Percentiles rank a stretch among this genome's conserved stretches.
Conservation (phyloP, 257 asterid genomes). For the Mitragyna speciosa region DNA sequence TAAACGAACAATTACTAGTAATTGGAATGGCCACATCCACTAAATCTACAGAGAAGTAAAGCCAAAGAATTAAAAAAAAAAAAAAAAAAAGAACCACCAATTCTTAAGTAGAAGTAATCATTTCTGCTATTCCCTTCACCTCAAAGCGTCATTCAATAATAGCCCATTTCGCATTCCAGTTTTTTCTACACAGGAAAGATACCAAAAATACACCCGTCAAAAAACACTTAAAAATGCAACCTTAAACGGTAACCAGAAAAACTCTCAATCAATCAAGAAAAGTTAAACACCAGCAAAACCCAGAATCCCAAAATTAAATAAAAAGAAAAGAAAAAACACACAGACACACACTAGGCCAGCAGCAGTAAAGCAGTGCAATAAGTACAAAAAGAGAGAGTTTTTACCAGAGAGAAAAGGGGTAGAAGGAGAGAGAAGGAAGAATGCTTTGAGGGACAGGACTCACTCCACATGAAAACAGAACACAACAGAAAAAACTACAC, state of each 20-base stretch:
- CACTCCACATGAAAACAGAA: conserved; percentile 37
- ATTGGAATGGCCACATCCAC: conserved; percentile 38
- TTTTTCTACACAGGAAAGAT: conserved; percentile 15
- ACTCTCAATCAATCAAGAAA: conserved; percentile 33
- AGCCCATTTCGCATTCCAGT: conserved; percentile 56
- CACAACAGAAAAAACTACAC: not conserved
- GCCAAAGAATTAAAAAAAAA: conserved; percentile 28
- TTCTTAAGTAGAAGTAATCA: conserved; percentile 43
- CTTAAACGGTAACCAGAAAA: not conserved
- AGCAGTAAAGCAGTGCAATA: conserved; percentile 42
- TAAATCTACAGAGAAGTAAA: conserved; percentile 47
- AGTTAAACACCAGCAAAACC: conserved; percentile 14
- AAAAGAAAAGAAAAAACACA: not conserved
- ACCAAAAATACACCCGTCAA: conserved; percentile 26
- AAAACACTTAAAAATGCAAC: conserved; percentile 20
- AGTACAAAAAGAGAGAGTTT: conserved; percentile 36
- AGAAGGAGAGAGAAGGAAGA: conserved; percentile 8
- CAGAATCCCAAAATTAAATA: not conserved
- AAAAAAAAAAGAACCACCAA: conserved; percentile 43
- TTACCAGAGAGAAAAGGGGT: conserved; percentile 8
- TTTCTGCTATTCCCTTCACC: conserved; percentile 53
- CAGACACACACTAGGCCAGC: conserved; percentile 24
- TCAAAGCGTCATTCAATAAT: conserved; percentile 45
- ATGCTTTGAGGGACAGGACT: conserved; percentile 21
- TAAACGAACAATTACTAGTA: conserved; percentile 19